Evolutionary conservation across 305 asterid genomes (phyloP).

Genomic region (Solanum hybrid): DNA sequence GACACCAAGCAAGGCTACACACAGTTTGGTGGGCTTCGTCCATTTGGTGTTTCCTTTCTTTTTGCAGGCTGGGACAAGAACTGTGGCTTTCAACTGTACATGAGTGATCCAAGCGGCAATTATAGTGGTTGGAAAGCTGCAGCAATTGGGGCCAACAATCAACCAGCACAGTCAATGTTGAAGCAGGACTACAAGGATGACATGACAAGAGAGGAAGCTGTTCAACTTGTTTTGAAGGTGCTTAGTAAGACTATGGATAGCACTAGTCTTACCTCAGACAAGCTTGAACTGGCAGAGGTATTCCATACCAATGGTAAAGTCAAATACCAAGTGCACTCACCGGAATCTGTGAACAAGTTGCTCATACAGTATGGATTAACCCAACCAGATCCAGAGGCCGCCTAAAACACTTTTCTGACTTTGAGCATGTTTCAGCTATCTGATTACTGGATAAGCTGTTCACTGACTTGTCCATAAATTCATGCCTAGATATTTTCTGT

Average conservation of each 20-base stretch:
- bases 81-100: constrained; percentile 32
- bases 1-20: constrained; percentile 43
- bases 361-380: constrained; percentile 21
- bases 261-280: constrained; percentile 35
- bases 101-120: constrained; percentile 37
- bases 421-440: background rate
- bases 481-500: background rate
- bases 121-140: constrained; percentile 40
- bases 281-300: constrained; percentile 36
- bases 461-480: background rate
- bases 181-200: constrained; percentile 39
- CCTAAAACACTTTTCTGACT: background rate
- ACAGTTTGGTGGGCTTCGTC: constrained; percentile 38
- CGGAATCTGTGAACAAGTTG: constrained; percentile 17
- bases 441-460: background rate
- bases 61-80: constrained; percentile 37
- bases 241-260: constrained; percentile 40
- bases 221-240: constrained; percentile 32
- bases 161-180: constrained; percentile 31
- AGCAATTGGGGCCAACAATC: constrained; percentile 33
- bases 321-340: constrained; percentile 26
- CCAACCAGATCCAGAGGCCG: constrained; percentile 26
- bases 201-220: constrained; percentile 29
- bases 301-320: constrained; percentile 20
- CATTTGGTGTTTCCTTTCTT: constrained; percentile 34